A percentile compares a stretch with the other conserved stretches of the same genome.
These are phyloP conservation scores for Musa balbisiana DNA, from an alignment of 202 grass and related monocot genomes.

Conservation along the genomic window DNA sequence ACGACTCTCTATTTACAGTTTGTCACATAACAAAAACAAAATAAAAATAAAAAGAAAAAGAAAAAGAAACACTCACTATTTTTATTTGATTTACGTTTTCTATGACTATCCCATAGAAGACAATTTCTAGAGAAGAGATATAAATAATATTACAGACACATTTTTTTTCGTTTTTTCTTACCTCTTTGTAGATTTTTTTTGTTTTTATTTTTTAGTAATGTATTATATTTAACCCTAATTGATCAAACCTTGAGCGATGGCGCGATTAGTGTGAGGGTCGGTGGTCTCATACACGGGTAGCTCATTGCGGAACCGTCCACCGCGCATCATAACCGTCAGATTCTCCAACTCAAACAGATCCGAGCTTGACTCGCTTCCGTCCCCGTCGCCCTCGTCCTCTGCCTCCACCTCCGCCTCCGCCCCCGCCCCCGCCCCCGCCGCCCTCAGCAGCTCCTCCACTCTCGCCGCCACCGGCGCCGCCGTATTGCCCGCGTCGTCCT, in stretches of 20 bases:
- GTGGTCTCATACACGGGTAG: conserved; percentile 79
- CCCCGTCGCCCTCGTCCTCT: conserved; percentile 40
- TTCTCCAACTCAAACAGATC: conserved; percentile 89
- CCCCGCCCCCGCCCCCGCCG: conserved; percentile 5
- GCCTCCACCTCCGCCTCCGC: conserved; percentile 7
- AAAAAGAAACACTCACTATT: too few species aligned
- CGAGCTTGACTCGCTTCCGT: conserved; percentile 67
- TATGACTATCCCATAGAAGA: too few species aligned
- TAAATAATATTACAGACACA: too few species aligned
- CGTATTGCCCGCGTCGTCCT: neutral
- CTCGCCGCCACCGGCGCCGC: conserved; percentile 27
- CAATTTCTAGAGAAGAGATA: too few species aligned
- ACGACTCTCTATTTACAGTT: too few species aligned
- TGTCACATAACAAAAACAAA: too few species aligned
- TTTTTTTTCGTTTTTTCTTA: too few species aligned
- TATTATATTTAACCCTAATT: conserved; percentile 3
- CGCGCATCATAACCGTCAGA: conserved; percentile 30
- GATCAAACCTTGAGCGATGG: conserved; percentile 27
- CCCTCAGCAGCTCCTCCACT: conserved; percentile 50
- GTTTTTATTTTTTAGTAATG: neutral
- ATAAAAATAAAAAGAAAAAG: too few species aligned
- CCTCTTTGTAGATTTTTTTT: too few species aligned
- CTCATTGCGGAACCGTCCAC: conserved; percentile 32
- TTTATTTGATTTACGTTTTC: too few species aligned
- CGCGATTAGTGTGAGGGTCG: conserved; percentile 38